These are phyloP conservation scores for Punctularia strigosozonata DNA, from an alignment of 768 basidiomycete species.

Conservation along the genomic window DNA sequence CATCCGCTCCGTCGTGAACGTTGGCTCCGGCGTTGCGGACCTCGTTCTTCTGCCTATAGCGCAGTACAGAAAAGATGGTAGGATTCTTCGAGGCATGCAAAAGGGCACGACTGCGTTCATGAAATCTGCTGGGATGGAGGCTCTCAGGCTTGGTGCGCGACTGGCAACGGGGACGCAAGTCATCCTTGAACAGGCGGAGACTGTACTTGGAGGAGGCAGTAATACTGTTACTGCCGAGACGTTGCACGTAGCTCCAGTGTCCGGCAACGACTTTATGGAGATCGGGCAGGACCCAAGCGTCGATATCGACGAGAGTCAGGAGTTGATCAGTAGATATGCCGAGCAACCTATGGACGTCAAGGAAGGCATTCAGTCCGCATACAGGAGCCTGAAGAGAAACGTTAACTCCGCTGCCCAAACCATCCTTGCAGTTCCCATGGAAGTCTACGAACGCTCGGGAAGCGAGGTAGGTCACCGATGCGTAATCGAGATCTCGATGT, in stretches of 20 bases:
- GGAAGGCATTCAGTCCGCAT: constrained; percentile 89
- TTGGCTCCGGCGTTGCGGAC: constrained; percentile 94
- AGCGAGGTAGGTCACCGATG: constrained; percentile 52
- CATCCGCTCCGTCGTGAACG: constrained; percentile 93
- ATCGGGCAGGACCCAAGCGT: constrained; percentile 18
- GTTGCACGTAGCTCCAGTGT: constrained; percentile 29
- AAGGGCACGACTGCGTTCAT: constrained; percentile 90
- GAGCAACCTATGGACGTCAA: constrained; percentile 75
- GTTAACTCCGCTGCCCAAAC: constrained; percentile 94
- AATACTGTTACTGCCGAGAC: constrained; percentile 58
- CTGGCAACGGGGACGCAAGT: constrained; percentile 97
- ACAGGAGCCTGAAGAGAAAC: constrained; percentile 77
- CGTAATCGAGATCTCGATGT: constrained; percentile 2
- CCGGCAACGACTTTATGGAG: constrained; percentile 15
- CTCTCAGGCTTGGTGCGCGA: constrained; percentile 86
- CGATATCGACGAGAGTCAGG: constrained; percentile 34
- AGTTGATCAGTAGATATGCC: constrained; percentile 80
- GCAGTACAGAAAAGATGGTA: constrained; percentile 95
- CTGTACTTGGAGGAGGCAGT: constrained; percentile 74
- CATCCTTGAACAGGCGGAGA: constrained; percentile 91
- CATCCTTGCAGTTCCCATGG: constrained; percentile 97
- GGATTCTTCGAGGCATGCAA: constrained; percentile 86
- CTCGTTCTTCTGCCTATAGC: constrained; percentile 91
- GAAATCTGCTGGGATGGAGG: constrained; percentile 90
- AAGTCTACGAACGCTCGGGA: constrained; percentile 91